Evolutionary conservation across 768 basidiomycete species (phyloP), one percentile per base, ranked within the genome.

Genomic region (Holtermanniella nyarrowii): DNA sequence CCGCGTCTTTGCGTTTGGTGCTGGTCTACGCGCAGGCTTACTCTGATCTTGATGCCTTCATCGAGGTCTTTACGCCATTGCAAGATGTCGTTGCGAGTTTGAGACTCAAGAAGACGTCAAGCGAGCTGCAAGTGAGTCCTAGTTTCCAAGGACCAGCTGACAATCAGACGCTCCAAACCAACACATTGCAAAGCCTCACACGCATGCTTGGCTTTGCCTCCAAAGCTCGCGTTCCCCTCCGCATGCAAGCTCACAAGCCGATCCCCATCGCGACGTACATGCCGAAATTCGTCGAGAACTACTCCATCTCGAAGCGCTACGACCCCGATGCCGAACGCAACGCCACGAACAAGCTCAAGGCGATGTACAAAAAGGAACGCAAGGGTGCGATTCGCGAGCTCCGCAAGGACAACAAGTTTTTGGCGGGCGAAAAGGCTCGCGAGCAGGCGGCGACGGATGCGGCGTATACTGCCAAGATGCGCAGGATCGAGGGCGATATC

Each of bases 381-480:
- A 97, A 96, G 77, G 91, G 95, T 42, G 95, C 95, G 3, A 89
- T 99, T 56, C 77, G 93, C 43, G 95, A 99, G 68, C 76, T 99
- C 48, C 81, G 95, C 55, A 96, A 96, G 76, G 95, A 99, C 68
- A 83, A 88, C 56, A 78, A 80, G 59, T 99, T 96, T 80, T 76
- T 99, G 73, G 88, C 93, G 10, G 77, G 77, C 24, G 89, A 91
- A 66, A 82, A 88, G 62, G 83, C 87, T 65, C 80, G 83, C 73
- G 81, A 83, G 66, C 85, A 88, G 74, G 74, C 76, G 70, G 85
- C 85, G 75, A 91, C 88, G 77, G 93, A 96, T 63, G 75, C 63
- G 56, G 74, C 72, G 24, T 96, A 99, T 72, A 82, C 80, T 62
- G 79, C 81, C 45, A 79, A 81, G 57, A 88, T 97, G 84, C 83